phyloP scores from a whole-genome alignment of 257 asterid genomes.

The Solanum paucissectum region DNA sequence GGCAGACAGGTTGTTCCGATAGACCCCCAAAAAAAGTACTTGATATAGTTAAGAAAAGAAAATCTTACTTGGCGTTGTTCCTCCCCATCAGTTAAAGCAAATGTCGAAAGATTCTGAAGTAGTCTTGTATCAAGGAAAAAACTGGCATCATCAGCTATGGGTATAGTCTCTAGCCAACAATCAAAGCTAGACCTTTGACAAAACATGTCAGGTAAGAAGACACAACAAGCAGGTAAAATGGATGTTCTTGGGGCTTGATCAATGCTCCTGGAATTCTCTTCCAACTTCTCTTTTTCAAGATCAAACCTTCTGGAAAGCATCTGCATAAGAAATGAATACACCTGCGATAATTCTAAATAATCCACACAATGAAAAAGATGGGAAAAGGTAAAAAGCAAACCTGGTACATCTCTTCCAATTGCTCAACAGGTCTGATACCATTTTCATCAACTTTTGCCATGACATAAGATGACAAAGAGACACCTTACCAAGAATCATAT shows the following conservation, averaged over 20 bases:
- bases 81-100: conserved; percentile 28
- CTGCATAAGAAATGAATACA: conserved; percentile 17
- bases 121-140: conserved; percentile 59
- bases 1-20: neutral
- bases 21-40: neutral
- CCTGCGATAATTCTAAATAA: neutral
- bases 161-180: conserved; percentile 51
- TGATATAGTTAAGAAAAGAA: neutral
- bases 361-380: neutral
- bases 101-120: conserved; percentile 43
- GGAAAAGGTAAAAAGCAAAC: conserved; percentile 14
- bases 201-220: conserved; percentile 40
- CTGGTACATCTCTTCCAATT: conserved; percentile 78
- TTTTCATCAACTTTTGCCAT: conserved; percentile 28
- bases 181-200: conserved; percentile 36
- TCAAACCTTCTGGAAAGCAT: conserved; percentile 51
- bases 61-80: conserved; percentile 29
- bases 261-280: conserved; percentile 10
- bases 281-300: conserved; percentile 46
- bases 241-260: conserved; percentile 14
- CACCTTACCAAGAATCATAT: conserved; percentile 27
- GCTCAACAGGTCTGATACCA: conserved; percentile 29
- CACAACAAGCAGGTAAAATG: conserved; percentile 43
- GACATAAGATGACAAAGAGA: conserved; percentile 65
- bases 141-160: conserved; percentile 61